These are phyloP conservation scores for Globisporangium canariense DNA, from an alignment of 352 stramenopile species.

Conservation along the genomic window DNA sequence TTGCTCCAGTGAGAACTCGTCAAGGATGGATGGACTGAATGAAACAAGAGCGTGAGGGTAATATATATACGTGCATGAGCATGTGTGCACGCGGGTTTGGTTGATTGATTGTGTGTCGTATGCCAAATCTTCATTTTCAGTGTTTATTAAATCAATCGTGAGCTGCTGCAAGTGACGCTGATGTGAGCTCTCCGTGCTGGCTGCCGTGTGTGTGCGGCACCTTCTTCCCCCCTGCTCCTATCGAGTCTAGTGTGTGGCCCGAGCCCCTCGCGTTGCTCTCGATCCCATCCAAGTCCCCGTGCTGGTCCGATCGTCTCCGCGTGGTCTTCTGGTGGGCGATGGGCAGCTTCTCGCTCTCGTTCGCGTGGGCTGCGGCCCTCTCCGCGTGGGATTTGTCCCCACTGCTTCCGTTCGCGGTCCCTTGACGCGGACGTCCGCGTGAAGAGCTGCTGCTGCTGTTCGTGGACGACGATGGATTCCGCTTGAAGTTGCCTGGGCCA, in stretches of 20 bases:
- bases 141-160: constrained; percentile 17
- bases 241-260: constrained; percentile 20
- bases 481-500: constrained; percentile 35
- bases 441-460: constrained; percentile 27
- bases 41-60: background rate
- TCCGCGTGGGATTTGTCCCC: constrained; percentile 45
- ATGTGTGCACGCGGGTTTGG: background rate
- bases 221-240: constrained; percentile 19
- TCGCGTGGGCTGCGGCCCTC: constrained; percentile 37
- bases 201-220: constrained; percentile 9
- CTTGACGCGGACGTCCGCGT: constrained; percentile 30
- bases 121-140: background rate
- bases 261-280: constrained; percentile 12
- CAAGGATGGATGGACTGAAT: background rate
- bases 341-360: constrained; percentile 41
- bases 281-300: constrained; percentile 20
- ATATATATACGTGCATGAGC: constrained; percentile 4
- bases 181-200: constrained; percentile 15
- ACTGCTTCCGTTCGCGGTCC: constrained; percentile 19
- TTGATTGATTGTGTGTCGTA: background rate
- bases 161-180: constrained; percentile 1
- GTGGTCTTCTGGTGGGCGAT: constrained; percentile 43
- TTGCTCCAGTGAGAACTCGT: background rate
- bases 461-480: constrained; percentile 36
- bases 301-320: constrained; percentile 46